phyloP scores from a whole-genome alignment of 192 early-diverging fungal genomes.

The Podila minutissima region DNA sequence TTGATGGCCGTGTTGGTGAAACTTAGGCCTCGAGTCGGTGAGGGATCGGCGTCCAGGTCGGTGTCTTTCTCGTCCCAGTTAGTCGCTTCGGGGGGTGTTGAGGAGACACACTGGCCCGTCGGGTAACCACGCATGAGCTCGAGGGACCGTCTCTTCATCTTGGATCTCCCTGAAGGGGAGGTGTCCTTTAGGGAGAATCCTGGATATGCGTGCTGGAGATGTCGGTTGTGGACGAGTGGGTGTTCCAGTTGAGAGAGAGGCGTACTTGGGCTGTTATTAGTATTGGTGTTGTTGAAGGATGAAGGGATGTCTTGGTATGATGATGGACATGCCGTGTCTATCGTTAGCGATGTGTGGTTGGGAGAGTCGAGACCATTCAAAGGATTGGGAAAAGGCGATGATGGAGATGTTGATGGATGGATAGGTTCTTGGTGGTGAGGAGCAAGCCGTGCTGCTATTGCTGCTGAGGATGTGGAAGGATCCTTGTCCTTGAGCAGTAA shows the following conservation, averaged over 20 bases:
- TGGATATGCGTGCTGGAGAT: background rate
- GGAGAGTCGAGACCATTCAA: too few species aligned
- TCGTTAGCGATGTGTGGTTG: too few species aligned
- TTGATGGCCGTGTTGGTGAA: constrained; percentile 41
- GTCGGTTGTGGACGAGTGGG: background rate
- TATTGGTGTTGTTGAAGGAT: too few species aligned
- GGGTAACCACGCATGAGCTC: constrained; percentile 34
- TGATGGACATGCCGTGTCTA: too few species aligned
- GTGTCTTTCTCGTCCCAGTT: constrained; percentile 46
- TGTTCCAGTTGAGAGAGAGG: background rate
- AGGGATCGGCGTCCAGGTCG: constrained; percentile 1
- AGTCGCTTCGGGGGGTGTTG: constrained; percentile 23
- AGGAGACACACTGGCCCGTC: constrained; percentile 31
- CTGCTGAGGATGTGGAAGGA: too few species aligned
- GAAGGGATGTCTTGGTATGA: too few species aligned
- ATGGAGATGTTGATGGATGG: too few species aligned
- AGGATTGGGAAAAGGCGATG: too few species aligned
- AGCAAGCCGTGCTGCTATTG: too few species aligned
- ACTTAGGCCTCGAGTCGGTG: background rate
- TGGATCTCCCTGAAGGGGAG: background rate
- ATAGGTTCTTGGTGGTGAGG: background rate
- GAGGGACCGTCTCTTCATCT: constrained; percentile 10
- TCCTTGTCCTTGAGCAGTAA: constrained; percentile 13
- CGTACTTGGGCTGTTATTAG: background rate
- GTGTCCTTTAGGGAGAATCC: background rate